Evolutionary conservation across 805 yeast genomes (phyloP).

Genomic region (Suhomyces sp.): DNA sequence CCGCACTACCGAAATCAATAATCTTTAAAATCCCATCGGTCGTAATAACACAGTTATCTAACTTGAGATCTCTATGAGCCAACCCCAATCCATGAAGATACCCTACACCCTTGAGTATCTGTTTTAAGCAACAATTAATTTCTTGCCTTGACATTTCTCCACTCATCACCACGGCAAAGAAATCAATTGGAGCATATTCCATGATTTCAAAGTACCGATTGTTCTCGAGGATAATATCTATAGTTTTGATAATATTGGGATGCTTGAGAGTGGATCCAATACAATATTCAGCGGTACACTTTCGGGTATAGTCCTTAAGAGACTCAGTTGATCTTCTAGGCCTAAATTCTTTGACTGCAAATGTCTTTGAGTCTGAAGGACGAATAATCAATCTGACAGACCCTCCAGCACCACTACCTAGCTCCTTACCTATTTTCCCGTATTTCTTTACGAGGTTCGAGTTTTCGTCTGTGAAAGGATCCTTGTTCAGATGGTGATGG

Average conservation of each 20-base stretch:
- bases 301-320: slow-evolving; percentile 75
- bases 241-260: slow-evolving; percentile 75
- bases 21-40: slow-evolving; percentile 70
- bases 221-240: slow-evolving; percentile 70
- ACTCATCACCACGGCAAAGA: slow-evolving; percentile 85
- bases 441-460: slow-evolving; percentile 49
- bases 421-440: slow-evolving; percentile 69
- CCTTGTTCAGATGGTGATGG: slow-evolving; percentile 23
- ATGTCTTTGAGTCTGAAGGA: slow-evolving; percentile 65
- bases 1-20: slow-evolving; percentile 84
- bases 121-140: slow-evolving; percentile 78
- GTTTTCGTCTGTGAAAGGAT: slow-evolving; percentile 36
- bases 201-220: slow-evolving; percentile 81
- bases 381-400: slow-evolving; percentile 71
- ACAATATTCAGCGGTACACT: slow-evolving; percentile 86
- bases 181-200: slow-evolving; percentile 90
- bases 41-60: slow-evolving; percentile 81
- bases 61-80: slow-evolving; percentile 79
- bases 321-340: slow-evolving; percentile 68
- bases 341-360: slow-evolving; percentile 84
- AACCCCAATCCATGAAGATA: slow-evolving; percentile 76
- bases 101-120: slow-evolving; percentile 67
- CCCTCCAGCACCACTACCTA: slow-evolving; percentile 90
- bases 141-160: slow-evolving; percentile 80
- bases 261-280: slow-evolving; percentile 81